Conservation (phyloP, 768 basidiomycete species). For the Tulasnella calospora region DNA sequence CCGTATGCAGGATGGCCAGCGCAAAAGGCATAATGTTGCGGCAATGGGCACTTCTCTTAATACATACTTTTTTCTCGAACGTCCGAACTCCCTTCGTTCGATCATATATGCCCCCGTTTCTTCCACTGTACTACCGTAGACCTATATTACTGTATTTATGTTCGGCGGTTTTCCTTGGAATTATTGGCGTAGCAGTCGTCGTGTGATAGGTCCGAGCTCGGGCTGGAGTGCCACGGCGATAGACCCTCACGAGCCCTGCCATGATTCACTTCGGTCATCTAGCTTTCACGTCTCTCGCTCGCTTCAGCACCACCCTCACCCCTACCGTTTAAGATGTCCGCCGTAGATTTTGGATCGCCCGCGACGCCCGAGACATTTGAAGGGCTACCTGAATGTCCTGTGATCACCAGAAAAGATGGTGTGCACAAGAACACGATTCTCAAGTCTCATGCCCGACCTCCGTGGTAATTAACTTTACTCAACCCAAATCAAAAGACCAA, state of each 20-base stretch:
- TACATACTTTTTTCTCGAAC: neutral
- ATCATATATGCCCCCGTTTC: neutral
- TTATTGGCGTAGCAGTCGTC: neutral
- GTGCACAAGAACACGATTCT: constrained; percentile 64
- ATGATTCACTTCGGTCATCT: neutral
- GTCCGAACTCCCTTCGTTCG: neutral
- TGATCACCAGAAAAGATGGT: neutral
- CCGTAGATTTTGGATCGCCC: neutral
- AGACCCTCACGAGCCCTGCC: neutral
- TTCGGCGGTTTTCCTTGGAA: neutral
- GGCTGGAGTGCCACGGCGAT: neutral
- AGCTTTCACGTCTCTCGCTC: neutral
- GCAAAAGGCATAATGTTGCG: neutral
- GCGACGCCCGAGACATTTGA: neutral
- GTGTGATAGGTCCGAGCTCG: neutral
- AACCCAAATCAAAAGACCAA: constrained; percentile 5
- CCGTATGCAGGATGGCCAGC: constrained; percentile 18
- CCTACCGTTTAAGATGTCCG: neutral
- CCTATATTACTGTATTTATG: constrained; percentile 18
- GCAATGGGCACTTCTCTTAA: neutral
- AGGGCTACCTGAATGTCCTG: neutral
- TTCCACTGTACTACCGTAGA: constrained; percentile 11
- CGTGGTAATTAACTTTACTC: constrained; percentile 52
- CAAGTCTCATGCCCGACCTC: constrained; percentile 78
- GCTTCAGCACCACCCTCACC: neutral